Evolutionary conservation across 2,329 filamentous ascomycete genomes (phyloP).

Genomic region (Sporothrix sp.): DNA sequence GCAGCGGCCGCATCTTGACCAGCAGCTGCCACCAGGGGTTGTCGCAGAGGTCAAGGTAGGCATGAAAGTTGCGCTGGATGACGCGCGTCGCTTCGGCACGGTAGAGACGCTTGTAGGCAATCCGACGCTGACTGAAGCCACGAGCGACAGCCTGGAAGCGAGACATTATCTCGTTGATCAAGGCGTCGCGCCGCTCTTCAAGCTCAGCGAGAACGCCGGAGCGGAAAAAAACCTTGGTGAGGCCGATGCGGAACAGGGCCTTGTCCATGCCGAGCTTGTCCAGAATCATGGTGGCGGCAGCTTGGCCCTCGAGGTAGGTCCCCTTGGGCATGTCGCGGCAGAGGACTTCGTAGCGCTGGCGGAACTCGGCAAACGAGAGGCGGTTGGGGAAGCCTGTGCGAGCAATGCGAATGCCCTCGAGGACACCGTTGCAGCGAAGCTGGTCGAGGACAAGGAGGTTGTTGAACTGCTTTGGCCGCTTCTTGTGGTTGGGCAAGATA

Average conservation of each 20-base stretch:
- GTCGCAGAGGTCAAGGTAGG: conserved; percentile 79
- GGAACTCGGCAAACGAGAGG: conserved; percentile 84
- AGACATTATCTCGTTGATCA: conserved; percentile 90
- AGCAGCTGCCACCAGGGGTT: conserved; percentile 98
- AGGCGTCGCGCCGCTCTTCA: conserved; percentile 85
- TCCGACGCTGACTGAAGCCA: conserved; percentile 78
- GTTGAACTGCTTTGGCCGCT: conserved; percentile 85
- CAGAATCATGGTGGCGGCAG: conserved; percentile 74
- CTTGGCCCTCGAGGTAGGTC: conserved; percentile 75
- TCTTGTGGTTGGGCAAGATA: conserved; percentile 97
- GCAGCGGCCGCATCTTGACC: conserved; percentile 85
- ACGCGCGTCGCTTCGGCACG: conserved; percentile 89
- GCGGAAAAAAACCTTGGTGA: conserved; percentile 97
- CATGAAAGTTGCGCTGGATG: conserved; percentile 87
- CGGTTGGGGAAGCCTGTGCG: conserved; percentile 94
- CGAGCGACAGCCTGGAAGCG: conserved; percentile 87
- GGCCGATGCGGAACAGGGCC: conserved; percentile 79
- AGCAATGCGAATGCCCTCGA: conserved; percentile 97
- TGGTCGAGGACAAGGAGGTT: conserved; percentile 92
- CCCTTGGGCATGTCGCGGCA: conserved; percentile 41
- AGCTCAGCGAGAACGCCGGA: conserved; percentile 92
- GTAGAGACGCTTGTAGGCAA: conserved; percentile 88
- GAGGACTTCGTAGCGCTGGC: conserved; percentile 90
- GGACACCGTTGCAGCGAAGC: conserved; percentile 94
- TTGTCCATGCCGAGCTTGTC: conserved; percentile 80